These are phyloP conservation scores for Ogataea pini DNA, from an alignment of 805 yeast genomes.

Conservation along the genomic window DNA sequence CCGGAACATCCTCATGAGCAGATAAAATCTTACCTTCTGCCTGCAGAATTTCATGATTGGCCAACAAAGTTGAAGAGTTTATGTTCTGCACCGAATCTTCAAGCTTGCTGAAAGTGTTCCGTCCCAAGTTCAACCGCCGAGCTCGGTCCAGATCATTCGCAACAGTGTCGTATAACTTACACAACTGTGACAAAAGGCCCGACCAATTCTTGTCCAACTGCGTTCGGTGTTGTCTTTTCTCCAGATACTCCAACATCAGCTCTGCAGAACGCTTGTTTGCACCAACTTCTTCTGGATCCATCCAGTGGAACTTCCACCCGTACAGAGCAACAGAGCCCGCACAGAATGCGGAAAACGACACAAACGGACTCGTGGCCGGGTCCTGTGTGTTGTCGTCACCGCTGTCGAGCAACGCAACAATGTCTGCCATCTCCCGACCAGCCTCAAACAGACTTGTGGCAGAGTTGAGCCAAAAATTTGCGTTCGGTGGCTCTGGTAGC, in stretches of 20 bases:
- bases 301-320: slow-evolving; percentile 14
- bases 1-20: not conserved
- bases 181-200: slow-evolving; percentile 2
- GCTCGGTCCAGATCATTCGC: slow-evolving; percentile 7
- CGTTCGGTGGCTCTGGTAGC: slow-evolving; percentile 11
- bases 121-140: slow-evolving; percentile 9
- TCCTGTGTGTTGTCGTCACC: slow-evolving; percentile 1
- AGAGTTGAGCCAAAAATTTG: slow-evolving; percentile 3
- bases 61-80: slow-evolving; percentile 8
- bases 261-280: slow-evolving; percentile 1
- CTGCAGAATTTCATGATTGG: slow-evolving; percentile 8
- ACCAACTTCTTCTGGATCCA: slow-evolving; percentile 5
- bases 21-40: not conserved
- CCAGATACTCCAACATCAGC: slow-evolving; percentile 6
- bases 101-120: slow-evolving; percentile 7
- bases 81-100: slow-evolving; percentile 13
- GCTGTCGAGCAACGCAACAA: slow-evolving; percentile 1
- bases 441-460: slow-evolving; percentile 3
- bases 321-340: slow-evolving; percentile 9
- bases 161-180: slow-evolving; percentile 10
- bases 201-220: slow-evolving; percentile 12
- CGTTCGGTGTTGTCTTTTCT: not conserved
- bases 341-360: slow-evolving; percentile 12
- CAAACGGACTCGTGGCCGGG: slow-evolving; percentile 7
- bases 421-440: slow-evolving; percentile 11